Evolutionary conservation across 345 rosid genomes (phyloP).

Genomic region (Syzygium aqueum): DNA sequence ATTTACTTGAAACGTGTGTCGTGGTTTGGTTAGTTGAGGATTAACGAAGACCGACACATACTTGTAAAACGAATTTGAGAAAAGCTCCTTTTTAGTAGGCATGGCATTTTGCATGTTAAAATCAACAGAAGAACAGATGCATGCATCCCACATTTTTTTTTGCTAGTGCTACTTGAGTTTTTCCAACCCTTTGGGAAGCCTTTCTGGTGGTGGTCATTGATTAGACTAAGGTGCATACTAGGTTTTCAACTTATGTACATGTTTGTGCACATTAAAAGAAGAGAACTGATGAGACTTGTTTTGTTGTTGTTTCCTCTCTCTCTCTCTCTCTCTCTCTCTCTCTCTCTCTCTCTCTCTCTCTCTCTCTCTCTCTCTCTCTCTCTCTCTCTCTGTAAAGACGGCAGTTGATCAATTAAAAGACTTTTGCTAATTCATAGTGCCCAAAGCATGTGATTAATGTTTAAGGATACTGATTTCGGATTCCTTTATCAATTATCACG

Average conservation of each 20-base stretch:
- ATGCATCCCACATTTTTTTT: neutral
- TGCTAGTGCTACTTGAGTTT: neutral
- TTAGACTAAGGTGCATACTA: neutral
- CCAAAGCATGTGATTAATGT: neutral
- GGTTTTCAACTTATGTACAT: neutral
- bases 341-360: neutral
- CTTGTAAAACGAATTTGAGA: neutral
- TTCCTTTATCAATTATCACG: neutral
- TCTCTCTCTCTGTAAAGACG: neutral
- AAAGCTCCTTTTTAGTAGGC: neutral
- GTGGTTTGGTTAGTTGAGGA: neutral
- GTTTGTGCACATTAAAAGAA: neutral
- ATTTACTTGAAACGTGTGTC: neutral
- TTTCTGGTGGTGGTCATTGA: neutral
- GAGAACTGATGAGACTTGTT: neutral
- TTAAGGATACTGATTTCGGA: neutral
- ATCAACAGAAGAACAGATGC: neutral
- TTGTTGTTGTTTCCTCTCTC: neutral
- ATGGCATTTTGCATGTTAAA: neutral
- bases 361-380: neutral
- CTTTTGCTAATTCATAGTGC: neutral
- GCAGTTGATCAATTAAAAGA: neutral
- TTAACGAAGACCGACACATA: neutral
- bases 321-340: neutral
- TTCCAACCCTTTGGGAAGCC: neutral